phyloP scores from a whole-genome alignment of 768 basidiomycete genomes.

The Tulasnella sp. region DNA sequence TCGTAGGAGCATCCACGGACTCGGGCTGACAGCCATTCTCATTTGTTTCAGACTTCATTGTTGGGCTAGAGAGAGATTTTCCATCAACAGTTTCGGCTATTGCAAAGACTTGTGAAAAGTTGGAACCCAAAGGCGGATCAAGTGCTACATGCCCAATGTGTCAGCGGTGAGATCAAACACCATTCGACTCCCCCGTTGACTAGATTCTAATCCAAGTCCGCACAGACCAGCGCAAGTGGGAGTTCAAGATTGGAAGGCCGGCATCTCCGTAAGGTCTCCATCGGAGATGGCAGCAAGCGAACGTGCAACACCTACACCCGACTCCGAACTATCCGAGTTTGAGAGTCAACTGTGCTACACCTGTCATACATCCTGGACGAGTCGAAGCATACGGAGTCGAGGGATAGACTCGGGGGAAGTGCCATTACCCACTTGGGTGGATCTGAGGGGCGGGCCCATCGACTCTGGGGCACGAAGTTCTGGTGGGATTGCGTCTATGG shows the following conservation, averaged over 20 bases:
- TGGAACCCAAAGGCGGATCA: slow-evolving; percentile 50
- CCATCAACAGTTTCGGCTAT: slow-evolving; percentile 82
- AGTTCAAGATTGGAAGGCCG: slow-evolving; percentile 60
- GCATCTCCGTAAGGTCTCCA: slow-evolving; percentile 51
- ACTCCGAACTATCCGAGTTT: slow-evolving; percentile 26
- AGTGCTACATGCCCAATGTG: slow-evolving; percentile 48
- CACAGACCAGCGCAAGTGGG: slow-evolving; percentile 51
- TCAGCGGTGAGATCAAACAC: slow-evolving; percentile 38
- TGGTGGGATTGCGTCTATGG: not conserved
- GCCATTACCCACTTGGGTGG: not conserved
- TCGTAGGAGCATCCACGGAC: not conserved
- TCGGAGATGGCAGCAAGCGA: slow-evolving; percentile 26
- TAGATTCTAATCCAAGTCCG: not conserved
- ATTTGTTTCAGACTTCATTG: slow-evolving; percentile 53
- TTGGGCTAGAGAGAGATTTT: slow-evolving; percentile 69
- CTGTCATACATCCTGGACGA: slow-evolving; percentile 49
- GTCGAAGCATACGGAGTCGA: slow-evolving; percentile 24
- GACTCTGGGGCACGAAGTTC: not conserved
- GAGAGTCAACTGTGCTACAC: slow-evolving; percentile 42
- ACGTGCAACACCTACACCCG: slow-evolving; percentile 17
- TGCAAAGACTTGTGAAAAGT: slow-evolving; percentile 65
- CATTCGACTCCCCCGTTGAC: not conserved
- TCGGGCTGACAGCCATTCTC: not conserved
- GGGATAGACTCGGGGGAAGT: not conserved
- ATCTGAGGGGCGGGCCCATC: not conserved